Conservation (phyloP, 1,284 basidiomycete genomes). For the Psilocybe mexicana region DNA sequence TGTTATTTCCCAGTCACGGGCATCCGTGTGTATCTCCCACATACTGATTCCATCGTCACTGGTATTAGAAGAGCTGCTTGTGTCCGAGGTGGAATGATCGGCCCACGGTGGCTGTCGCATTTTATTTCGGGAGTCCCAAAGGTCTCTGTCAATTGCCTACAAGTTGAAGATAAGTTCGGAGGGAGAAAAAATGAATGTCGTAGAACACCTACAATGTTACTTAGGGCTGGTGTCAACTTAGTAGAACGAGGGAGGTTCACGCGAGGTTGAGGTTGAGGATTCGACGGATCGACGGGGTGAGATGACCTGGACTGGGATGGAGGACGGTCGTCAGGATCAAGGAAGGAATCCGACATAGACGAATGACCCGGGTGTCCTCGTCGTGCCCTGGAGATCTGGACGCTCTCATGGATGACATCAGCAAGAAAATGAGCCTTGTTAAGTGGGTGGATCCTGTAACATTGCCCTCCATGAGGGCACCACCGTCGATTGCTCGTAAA, state of each 20-base stretch:
- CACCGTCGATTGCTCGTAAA: slow-evolving; percentile 22
- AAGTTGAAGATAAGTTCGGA: background rate
- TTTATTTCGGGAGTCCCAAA: background rate
- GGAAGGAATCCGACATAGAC: background rate
- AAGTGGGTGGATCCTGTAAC: slow-evolving; percentile 32
- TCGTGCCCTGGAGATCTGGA: slow-evolving; percentile 3
- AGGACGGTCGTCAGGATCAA: background rate
- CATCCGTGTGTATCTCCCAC: slow-evolving; percentile 7
- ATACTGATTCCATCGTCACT: background rate
- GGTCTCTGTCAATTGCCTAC: background rate
- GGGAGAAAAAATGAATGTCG: too few species aligned
- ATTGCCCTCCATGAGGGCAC: slow-evolving; percentile 18
- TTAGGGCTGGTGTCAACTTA: background rate
- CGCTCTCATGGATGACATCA: slow-evolving; percentile 12
- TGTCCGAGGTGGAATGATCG: slow-evolving; percentile 6
- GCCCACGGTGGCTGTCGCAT: slow-evolving; percentile 7
- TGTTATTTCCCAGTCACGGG: slow-evolving; percentile 13
- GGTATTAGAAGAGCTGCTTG: slow-evolving; percentile 7
- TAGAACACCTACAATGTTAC: background rate
- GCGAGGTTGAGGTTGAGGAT: background rate
- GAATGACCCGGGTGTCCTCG: background rate
- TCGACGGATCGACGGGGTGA: background rate
- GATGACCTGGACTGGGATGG: background rate
- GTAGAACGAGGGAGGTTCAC: background rate
- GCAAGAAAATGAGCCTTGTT: slow-evolving; percentile 18